These are phyloP conservation scores for Xerocomellus amylosporus DNA, from an alignment of 768 basidiomycete species.

Conservation along the genomic window DNA sequence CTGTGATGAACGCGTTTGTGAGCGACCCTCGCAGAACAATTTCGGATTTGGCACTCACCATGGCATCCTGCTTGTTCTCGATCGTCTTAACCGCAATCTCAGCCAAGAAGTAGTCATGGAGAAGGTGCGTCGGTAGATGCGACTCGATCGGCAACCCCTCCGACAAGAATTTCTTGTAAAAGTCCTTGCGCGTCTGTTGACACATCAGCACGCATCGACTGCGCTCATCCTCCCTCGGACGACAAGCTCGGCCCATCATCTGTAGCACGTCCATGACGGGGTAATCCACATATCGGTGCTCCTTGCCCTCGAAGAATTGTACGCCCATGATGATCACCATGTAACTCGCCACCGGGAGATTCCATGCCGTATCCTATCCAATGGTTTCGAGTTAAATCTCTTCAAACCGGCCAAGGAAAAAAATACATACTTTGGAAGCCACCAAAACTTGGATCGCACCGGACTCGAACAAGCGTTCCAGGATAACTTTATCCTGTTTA, in stretches of 20 bases:
- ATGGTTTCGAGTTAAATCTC: background rate
- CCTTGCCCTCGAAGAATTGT: conserved; percentile 93
- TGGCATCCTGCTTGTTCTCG: conserved; percentile 97
- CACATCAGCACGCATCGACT: conserved; percentile 97
- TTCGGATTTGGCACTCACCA: conserved; percentile 48
- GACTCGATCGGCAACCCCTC: conserved; percentile 99
- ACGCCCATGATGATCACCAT: conserved; percentile 99
- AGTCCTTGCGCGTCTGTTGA: conserved; percentile 96
- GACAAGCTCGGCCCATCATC: conserved; percentile 99
- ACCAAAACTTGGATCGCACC: conserved; percentile 94
- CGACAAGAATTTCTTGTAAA: conserved; percentile 97
- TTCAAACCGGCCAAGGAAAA: background rate
- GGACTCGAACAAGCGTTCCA: conserved; percentile 87
- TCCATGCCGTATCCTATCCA: conserved; percentile 90
- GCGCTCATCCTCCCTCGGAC: conserved; percentile 81
- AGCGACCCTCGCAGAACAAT: background rate
- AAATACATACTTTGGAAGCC: conserved; percentile 74
- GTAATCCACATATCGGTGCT: conserved; percentile 97
- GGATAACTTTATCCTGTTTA: conserved; percentile 91
- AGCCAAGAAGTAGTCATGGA: conserved; percentile 97
- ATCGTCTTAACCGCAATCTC: conserved; percentile 99
- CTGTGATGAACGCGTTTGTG: conserved; percentile 33
- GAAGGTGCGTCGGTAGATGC: conserved; percentile 80
- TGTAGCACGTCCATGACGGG: conserved; percentile 98
- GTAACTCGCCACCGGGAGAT: conserved; percentile 86